Conservation (phyloP, 2,329 filamentous ascomycete species). For the Drechslerella stenobrocha region DNA sequence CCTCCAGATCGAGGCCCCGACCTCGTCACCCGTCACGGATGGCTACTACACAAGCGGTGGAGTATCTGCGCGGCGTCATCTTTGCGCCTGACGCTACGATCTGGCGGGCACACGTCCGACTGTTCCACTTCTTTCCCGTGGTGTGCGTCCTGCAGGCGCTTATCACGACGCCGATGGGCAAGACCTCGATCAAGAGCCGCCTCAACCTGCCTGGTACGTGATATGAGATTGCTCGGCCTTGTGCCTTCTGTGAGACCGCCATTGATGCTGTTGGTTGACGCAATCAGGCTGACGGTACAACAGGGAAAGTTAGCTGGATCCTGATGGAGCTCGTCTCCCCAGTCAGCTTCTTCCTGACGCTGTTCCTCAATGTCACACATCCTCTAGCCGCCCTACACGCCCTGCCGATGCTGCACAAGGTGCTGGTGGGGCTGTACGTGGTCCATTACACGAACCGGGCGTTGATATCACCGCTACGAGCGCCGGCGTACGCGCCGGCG, state of each 20-base stretch:
- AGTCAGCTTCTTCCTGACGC: slow-evolving; percentile 49
- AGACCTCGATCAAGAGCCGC: slow-evolving; percentile 74
- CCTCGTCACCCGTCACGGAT: no score
- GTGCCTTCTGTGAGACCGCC: no score
- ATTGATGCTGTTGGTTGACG: no score
- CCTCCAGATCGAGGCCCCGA: background rate
- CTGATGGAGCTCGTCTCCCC: slow-evolving; percentile 71
- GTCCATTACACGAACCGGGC: slow-evolving; percentile 93
- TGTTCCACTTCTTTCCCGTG: slow-evolving; percentile 44
- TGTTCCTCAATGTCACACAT: slow-evolving; percentile 47
- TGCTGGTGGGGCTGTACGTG: slow-evolving; percentile 76
- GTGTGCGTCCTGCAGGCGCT: slow-evolving; percentile 23
- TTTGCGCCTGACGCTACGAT: slow-evolving; percentile 29
- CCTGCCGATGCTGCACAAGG: slow-evolving; percentile 62
- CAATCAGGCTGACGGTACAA: no score
- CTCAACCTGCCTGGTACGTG: slow-evolving; percentile 91
- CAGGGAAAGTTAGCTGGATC: slow-evolving; percentile 71
- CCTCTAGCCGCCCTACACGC: slow-evolving; percentile 4
- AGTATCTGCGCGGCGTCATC: slow-evolving; percentile 21
- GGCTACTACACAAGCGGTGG: slow-evolving; percentile 1
- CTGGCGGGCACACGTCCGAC: slow-evolving; percentile 32
- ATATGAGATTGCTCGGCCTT: no score
- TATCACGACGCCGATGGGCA: slow-evolving; percentile 70
- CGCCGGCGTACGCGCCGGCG: slow-evolving; percentile 90
- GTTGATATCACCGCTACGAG: slow-evolving; percentile 75